Conservation (phyloP, 306 rosid species). For the Sindora glabra region DNA sequence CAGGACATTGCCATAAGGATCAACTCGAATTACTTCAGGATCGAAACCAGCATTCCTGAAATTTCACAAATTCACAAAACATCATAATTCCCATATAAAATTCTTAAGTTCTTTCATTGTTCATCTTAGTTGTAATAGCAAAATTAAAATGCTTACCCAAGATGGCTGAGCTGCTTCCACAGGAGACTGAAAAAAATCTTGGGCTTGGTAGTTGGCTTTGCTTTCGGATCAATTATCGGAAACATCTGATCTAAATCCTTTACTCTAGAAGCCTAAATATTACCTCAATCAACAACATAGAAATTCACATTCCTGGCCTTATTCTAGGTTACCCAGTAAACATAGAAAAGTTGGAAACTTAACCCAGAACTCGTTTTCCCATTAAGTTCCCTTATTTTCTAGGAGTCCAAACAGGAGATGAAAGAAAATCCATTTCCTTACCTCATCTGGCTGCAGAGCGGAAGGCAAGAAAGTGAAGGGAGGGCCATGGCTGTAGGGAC, state of each 20-base stretch:
- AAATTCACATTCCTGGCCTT: background rate
- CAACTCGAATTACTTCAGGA: conserved; percentile 84
- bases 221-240: conserved; percentile 65
- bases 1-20: conserved; percentile 77
- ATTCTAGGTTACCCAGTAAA: background rate
- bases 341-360: background rate
- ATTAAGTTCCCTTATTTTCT: background rate
- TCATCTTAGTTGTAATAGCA: background rate
- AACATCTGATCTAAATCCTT: conserved; percentile 56
- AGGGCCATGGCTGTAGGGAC: conserved; percentile 65
- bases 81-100: background rate
- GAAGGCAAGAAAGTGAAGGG: conserved; percentile 75
- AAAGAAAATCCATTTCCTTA: conserved; percentile 8
- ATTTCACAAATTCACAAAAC: background rate
- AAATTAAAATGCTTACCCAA: conserved; percentile 53
- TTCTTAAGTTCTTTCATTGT: background rate
- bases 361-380: background rate
- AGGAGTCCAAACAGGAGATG: background rate
- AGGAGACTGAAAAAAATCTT: conserved; percentile 65
- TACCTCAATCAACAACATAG: background rate
- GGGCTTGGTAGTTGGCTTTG: conserved; percentile 64
- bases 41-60: conserved; percentile 95
- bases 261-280: conserved; percentile 41
- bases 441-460: conserved; percentile 65
- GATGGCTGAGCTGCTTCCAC: conserved; percentile 95